Evolutionary conservation across 129 eudicot species (phyloP).

Genomic region (Arctium lappa): DNA sequence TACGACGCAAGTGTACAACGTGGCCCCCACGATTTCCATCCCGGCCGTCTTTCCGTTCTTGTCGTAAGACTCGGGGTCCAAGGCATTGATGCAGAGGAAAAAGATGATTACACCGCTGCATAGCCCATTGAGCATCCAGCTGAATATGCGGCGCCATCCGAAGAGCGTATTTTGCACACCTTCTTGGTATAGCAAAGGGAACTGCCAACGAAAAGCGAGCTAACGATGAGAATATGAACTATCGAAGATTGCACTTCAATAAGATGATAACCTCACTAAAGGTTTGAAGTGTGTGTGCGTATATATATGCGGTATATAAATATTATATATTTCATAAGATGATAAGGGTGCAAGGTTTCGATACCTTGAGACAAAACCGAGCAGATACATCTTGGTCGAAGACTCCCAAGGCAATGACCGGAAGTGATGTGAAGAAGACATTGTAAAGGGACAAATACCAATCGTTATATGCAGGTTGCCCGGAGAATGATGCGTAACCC

Average conservation of each 20-base stretch:
- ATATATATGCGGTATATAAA: not conserved
- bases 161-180: conserved; percentile 60
- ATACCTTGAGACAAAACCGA: conserved; percentile 59
- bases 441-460: conserved; percentile 60
- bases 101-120: conserved; percentile 44
- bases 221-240: not conserved
- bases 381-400: conserved; percentile 69
- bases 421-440: conserved; percentile 60
- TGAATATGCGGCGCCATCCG: conserved; percentile 58
- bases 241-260: not conserved
- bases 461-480: conserved; percentile 58
- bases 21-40: conserved; percentile 45
- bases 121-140: conserved; percentile 59
- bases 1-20: conserved; percentile 56
- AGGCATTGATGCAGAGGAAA: conserved; percentile 46
- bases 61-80: conserved; percentile 53
- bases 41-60: conserved; percentile 46
- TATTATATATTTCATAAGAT: not conserved
- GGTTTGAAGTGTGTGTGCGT: too few species aligned
- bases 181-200: conserved; percentile 62
- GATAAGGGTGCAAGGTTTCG: not conserved
- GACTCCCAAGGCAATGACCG: conserved; percentile 67
- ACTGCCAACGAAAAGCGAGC: conserved; percentile 27
- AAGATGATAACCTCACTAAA: not conserved
- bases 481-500: conserved; percentile 63